These are phyloP conservation scores for Suillus occidentalis DNA, from an alignment of 768 basidiomycete genomes.

Conservation along the genomic window DNA sequence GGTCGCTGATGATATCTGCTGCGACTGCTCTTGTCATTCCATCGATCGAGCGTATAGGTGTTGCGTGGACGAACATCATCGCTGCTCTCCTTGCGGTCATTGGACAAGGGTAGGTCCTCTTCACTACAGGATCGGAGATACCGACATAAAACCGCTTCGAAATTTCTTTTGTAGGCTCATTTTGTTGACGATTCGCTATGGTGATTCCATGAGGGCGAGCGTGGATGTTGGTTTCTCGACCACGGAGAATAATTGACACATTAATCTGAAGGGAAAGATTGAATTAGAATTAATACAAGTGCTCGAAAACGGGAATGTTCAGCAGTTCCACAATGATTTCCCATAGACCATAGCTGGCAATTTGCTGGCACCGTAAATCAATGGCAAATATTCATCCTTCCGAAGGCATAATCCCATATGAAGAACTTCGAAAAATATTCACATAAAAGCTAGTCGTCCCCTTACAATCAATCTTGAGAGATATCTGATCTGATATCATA, in stretches of 20 bases:
- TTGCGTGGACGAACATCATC: constrained; percentile 44
- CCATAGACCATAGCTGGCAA: too few species aligned
- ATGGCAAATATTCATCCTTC: too few species aligned
- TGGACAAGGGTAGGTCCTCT: constrained; percentile 44
- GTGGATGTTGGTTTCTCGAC: constrained; percentile 48
- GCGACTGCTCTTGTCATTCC: constrained; percentile 51
- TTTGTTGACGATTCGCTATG: constrained; percentile 47
- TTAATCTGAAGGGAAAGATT: not conserved
- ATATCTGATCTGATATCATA: too few species aligned
- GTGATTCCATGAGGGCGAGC: constrained; percentile 49
- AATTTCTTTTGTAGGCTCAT: constrained; percentile 37
- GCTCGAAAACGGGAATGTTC: too few species aligned
- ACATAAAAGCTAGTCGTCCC: too few species aligned
- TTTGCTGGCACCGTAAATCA: too few species aligned
- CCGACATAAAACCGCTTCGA: not conserved
- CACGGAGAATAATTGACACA: constrained; percentile 33
- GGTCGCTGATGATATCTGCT: constrained; percentile 17
- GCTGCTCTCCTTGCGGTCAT: constrained; percentile 45
- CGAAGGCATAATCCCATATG: too few species aligned
- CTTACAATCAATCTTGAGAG: too few species aligned
- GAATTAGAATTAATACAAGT: not conserved
- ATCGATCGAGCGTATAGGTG: constrained; percentile 47
- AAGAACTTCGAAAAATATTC: too few species aligned
- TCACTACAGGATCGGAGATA: not conserved
- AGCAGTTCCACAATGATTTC: too few species aligned